phyloP scores from a whole-genome alignment of 225 moss, liverwort and hornwort genomes.

The Sphagnum contortum region DNA sequence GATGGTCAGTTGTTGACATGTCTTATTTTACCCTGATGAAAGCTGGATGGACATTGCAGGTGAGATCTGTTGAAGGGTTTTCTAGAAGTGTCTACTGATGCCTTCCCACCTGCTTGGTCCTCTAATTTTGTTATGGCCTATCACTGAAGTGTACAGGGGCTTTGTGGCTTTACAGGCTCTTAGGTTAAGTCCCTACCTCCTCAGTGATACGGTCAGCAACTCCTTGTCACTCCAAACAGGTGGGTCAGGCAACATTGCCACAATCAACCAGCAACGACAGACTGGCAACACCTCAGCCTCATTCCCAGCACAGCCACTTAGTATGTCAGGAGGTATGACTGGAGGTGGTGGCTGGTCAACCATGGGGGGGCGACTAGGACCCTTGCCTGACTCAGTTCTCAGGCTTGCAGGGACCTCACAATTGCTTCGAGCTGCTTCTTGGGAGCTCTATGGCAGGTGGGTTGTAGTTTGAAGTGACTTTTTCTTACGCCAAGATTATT shows the following conservation, averaged over 20 bases:
- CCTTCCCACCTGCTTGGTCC: too few species aligned
- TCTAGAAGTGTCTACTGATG: too few species aligned
- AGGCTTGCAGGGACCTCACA: constrained; percentile 86
- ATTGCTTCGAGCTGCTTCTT: constrained; percentile 74
- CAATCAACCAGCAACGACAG: constrained; percentile 34
- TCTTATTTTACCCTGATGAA: too few species aligned
- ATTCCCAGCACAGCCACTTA: constrained; percentile 18
- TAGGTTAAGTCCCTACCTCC: constrained; percentile 52
- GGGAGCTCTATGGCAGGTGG: constrained; percentile 73
- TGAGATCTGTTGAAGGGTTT: too few species aligned
- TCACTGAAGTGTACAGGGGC: too few species aligned
- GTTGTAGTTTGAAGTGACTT: neutral
- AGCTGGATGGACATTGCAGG: too few species aligned
- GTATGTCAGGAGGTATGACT: constrained; percentile 23
- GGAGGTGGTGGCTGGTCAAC: constrained; percentile 62
- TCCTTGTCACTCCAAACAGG: constrained; percentile 15
- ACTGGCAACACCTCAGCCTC: constrained; percentile 20
- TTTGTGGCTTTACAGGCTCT: constrained; percentile 18
- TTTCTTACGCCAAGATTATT: neutral
- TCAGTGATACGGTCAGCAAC: constrained; percentile 55
- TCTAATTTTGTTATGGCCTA: too few species aligned
- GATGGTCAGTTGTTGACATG: too few species aligned
- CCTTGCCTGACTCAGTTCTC: constrained; percentile 45
- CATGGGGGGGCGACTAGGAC: constrained; percentile 49
- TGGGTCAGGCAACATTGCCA: constrained; percentile 9